Base-by-base conservation (phyloP, 768 basidiomycete genomes). In the Russula sp. region DNA sequence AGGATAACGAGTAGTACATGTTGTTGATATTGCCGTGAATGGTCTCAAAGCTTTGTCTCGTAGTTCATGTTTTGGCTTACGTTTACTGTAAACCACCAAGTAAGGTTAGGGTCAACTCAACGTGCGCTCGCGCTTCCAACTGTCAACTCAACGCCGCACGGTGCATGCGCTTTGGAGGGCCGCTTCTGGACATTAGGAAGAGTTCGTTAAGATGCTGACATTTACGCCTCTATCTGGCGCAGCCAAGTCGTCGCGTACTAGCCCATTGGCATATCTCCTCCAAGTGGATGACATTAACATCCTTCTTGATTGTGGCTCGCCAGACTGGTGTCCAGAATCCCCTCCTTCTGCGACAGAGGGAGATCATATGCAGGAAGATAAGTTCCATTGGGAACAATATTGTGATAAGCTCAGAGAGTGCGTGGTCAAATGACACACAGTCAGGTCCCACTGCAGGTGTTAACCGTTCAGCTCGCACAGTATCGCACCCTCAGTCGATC, bases 241-340 rank as follows among this genome's bases (percentile, higher is more conserved):
- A 41, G 91, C 92, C 55, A 83, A 83, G 65, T 83, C 86, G 1
- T 75, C 80, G 8, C 76, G 78, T 61, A 80, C 82, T 8, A 80
- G 79, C 7, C 89, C 91, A 2, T 76, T 93, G 46, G 82, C 86
- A 8, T 96, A 97, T 72, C 78, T 98, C 36, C 83, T 99, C 22
- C 90, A 98, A 69, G 83, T 98, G 58, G 97, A 98, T 78, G 93
- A 95, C 73, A 87, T 97, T 22, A 81, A 84, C 60, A 91, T 99
- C 67, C 82, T 99, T 20, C 81, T 99, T 60, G 97, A 99, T 75
- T 93, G 96, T 71, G 97, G 97, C 13, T 90, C 93, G 7, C 90
- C 88, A 2, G 90, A 93, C 75, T 89, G 88, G 87, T 77, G 79
- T 25, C 89, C 85, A 38, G 89, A 90, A 66, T 71, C 73, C 69